Conservation (phyloP, 75 land plant species). For the Cryptomeria japonica region DNA sequence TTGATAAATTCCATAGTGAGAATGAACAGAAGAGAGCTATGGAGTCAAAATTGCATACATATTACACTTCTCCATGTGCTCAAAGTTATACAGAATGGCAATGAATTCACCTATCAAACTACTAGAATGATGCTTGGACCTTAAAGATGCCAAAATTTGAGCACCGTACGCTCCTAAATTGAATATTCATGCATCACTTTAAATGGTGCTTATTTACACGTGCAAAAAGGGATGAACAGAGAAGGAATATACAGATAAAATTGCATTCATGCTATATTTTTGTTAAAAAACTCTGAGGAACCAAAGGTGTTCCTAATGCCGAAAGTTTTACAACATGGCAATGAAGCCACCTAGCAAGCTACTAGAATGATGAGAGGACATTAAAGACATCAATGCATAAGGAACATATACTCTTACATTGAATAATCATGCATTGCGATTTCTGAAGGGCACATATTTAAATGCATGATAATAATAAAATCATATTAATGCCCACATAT, state of each 20-base stretch:
- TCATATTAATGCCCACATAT: not conserved
- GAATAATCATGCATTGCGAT: not conserved
- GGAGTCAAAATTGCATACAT: not conserved
- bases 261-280: not conserved
- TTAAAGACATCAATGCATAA: not conserved
- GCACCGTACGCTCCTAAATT: not conserved
- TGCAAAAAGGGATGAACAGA: not conserved
- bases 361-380: not conserved
- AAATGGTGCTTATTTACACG: not conserved
- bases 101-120: not conserved
- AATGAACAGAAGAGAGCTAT: not conserved
- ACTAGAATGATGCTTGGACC: not conserved
- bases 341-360: not conserved
- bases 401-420: not conserved
- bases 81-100: not conserved
- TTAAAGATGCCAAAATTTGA: not conserved
- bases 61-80: not conserved
- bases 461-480: not conserved
- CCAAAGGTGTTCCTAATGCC: not conserved
- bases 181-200: not conserved
- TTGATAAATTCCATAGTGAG: not conserved
- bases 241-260: not conserved
- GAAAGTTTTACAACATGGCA: not conserved
- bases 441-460: not conserved
- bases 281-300: not conserved